Evolutionary conservation across 306 rosid species (phyloP).

Genomic region (Acacia crassicarpa): DNA sequence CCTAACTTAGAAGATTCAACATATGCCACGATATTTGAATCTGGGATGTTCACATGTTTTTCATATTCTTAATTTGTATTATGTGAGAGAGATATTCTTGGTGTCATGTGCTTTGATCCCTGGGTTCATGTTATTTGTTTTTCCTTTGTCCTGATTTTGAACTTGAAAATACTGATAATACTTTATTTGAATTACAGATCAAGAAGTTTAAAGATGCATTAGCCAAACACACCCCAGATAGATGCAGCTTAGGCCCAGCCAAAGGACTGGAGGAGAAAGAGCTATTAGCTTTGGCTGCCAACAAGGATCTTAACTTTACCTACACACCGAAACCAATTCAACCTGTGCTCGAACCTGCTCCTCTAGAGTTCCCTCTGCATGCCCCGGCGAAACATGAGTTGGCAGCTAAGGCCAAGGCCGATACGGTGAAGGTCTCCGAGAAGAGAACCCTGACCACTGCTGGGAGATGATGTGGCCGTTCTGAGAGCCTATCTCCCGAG

Average conservation of each 20-base stretch:
- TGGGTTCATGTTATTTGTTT: neutral
- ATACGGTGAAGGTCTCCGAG: conserved; percentile 6
- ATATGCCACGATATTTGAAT: conserved; percentile 14
- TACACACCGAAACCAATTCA: conserved; percentile 61
- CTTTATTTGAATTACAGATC: conserved; percentile 49
- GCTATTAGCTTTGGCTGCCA: conserved; percentile 76
- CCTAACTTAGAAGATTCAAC: conserved; percentile 2
- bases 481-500: conserved; percentile 1
- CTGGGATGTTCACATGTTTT: neutral
- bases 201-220: conserved; percentile 92
- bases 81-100: neutral
- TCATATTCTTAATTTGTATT: neutral
- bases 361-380: neutral
- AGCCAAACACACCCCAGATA: conserved; percentile 76
- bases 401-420: neutral
- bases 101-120: neutral
- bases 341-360: conserved; percentile 22
- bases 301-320: conserved; percentile 64
- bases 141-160: neutral
- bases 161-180: conserved; percentile 14
- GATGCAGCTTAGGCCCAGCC: conserved; percentile 83
- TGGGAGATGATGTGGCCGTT: conserved; percentile 46
- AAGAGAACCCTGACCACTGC: conserved; percentile 44
- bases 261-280: conserved; percentile 95
- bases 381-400: neutral